Evolutionary conservation across 129 eudicot species (phyloP), one percentile per base, ranked within the genome.

Genomic region (Centella asiatica): DNA sequence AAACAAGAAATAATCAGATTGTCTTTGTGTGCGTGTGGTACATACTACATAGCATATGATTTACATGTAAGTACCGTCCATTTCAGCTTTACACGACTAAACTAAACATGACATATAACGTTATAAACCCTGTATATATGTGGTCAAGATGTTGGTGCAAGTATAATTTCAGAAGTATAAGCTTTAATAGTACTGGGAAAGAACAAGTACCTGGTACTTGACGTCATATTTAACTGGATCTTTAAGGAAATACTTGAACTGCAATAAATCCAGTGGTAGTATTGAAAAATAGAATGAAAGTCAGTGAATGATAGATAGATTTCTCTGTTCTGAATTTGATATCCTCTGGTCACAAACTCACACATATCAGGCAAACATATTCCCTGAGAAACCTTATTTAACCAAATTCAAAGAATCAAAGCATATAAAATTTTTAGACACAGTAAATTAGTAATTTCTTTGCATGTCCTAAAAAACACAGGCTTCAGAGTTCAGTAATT

Each of bases 161-260:
- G 62, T 57, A 46, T 27, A 19, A 12, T 10, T 58, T 58, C 34
- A n/a, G 45, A 34, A 24, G 12, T 20, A 24, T 34, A 58, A 34
- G 11, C 24, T 20, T 20, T 11, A 34, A 33, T 32, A 10, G 15
- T 2, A 58, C 11, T 33, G 53, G 66, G 63, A 48, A 44, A 32
- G 52, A 28, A 68, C 20, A 40, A 37, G 42, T 84, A 92, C 99
- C 98, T 92, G 96, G 71, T 92, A 92, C 76, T 92, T 92, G 79
- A 92, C 96, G 56, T 87, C 98, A 50, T 92, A 87, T 76, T 87
- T 92, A 32, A 87, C 82, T 44, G 98, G 99, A 68, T 92, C 99
- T 67, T 81, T 87, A 70, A 92, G 96, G 77, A 90, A 80, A 80
- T 90, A 90, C 77, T 90, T 87, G 80, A 87, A 81, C 98, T 90